Evolutionary conservation across 208 protist genomes (phyloP).

Genomic region (Acanthamoeba castellanii): DNA sequence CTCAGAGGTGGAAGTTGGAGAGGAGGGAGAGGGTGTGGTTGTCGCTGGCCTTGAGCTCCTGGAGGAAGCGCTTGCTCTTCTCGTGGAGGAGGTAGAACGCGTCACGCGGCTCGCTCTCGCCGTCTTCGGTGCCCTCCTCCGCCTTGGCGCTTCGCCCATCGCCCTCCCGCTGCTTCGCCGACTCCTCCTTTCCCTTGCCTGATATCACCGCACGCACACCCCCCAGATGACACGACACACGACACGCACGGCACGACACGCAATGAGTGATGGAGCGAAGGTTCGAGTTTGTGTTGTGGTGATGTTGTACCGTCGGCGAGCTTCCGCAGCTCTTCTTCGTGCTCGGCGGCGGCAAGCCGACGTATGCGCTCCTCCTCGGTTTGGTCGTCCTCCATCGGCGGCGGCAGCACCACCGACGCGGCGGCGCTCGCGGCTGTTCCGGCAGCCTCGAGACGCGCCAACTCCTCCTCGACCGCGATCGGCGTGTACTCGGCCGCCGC

Average conservation of each 20-base stretch:
- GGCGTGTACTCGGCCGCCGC: too few relatives aligned
- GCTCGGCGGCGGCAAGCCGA: not conserved
- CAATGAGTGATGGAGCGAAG: not conserved
- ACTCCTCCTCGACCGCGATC: not conserved
- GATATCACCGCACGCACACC: not conserved
- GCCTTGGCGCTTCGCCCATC: constrained; percentile 9
- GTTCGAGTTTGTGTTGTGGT: not conserved
- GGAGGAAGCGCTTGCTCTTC: constrained; percentile 13
- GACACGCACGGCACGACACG: not conserved
- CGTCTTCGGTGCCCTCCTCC: not conserved
- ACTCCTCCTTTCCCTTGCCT: not conserved
- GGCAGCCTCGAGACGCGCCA: not conserved
- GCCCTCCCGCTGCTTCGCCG: not conserved
- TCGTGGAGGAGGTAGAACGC: constrained; percentile 6
- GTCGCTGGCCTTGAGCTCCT: constrained; percentile 41
- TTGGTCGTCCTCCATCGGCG: not conserved
- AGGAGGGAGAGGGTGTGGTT: not conserved
- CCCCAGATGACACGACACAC: not conserved
- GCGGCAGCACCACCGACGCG: not conserved
- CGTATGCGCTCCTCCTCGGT: constrained; percentile 31
- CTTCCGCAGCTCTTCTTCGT: constrained; percentile 2
- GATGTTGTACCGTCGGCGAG: not conserved
- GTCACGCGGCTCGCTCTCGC: not conserved
- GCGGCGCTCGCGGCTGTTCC: not conserved
- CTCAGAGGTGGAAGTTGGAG: not conserved